A percentile compares a stretch with the other conserved stretches of the same genome.
Evolutionary conservation across 495 filamentous ascomycete species (phyloP).

Genomic region (Aspergillus avenaceus): DNA sequence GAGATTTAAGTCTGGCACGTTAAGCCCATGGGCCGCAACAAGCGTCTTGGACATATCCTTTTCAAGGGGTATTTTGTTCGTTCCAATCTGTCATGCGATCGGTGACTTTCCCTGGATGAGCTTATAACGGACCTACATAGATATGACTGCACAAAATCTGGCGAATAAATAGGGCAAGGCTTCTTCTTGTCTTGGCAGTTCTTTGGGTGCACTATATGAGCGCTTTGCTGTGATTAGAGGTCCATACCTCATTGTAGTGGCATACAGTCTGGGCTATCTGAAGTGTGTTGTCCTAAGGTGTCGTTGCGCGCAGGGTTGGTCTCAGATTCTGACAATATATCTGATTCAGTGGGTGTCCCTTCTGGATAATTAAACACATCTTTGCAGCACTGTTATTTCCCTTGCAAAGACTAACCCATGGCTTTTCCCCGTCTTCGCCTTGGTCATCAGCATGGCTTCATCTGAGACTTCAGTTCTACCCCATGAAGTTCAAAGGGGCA

Average conservation of each 20-base stretch:
- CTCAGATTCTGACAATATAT: slow-evolving; percentile 4
- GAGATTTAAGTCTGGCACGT: slow-evolving; percentile 66
- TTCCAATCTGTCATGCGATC: slow-evolving; percentile 23
- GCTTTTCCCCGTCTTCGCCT: slow-evolving; percentile 72
- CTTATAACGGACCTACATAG: slow-evolving; percentile 30
- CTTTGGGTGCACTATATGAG: slow-evolving; percentile 13
- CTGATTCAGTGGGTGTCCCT: slow-evolving; percentile 23
- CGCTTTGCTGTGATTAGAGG: slow-evolving; percentile 57
- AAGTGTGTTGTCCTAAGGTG: slow-evolving; percentile 10
- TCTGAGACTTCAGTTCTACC: too few relatives aligned
- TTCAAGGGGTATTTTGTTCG: slow-evolving; percentile 40
- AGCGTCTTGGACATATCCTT: slow-evolving; percentile 59
- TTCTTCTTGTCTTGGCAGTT: slow-evolving; percentile 4
- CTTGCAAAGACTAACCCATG: slow-evolving; percentile 67
- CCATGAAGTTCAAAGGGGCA: too few relatives aligned
- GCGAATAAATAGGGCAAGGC: slow-evolving; percentile 60
- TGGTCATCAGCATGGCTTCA: slow-evolving; percentile 63
- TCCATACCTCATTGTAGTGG: slow-evolving; percentile 76
- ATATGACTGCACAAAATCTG: slow-evolving; percentile 52
- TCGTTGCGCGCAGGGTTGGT: neutral
- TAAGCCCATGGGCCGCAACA: slow-evolving; percentile 63
- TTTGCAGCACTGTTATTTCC: slow-evolving; percentile 66
- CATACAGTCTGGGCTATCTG: slow-evolving; percentile 12
- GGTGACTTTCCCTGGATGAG: neutral
- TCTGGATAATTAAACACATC: slow-evolving; percentile 71